Conservation (phyloP, 1,139 yeast species). For the Zygosaccharomyces sapae region DNA sequence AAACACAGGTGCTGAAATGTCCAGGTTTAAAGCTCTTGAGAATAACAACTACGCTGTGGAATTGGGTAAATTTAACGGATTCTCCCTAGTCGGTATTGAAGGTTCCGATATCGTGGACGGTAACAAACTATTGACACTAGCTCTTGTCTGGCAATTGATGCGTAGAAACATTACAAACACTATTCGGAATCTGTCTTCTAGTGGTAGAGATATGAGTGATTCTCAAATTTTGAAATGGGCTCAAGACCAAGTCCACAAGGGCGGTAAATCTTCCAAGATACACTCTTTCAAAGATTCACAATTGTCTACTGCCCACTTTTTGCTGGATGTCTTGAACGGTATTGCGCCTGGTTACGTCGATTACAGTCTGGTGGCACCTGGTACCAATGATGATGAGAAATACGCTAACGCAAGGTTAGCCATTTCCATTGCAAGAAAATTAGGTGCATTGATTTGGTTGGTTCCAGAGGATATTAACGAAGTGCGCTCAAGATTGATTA, state of each 20-base stretch:
- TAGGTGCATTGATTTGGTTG: slow-evolving; percentile 96
- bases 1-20: slow-evolving; percentile 61
- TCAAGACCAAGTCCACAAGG: slow-evolving; percentile 73
- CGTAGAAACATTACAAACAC: slow-evolving; percentile 89
- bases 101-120: slow-evolving; percentile 98
- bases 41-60: slow-evolving; percentile 96
- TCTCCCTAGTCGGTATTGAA: slow-evolving; percentile 94
- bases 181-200: slow-evolving; percentile 63
- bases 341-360: slow-evolving; percentile 97
- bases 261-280: slow-evolving; percentile 66
- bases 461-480: slow-evolving; percentile 98
- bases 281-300: slow-evolving; percentile 84
- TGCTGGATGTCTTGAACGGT: slow-evolving; percentile 87
- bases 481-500: slow-evolving; percentile 86
- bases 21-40: slow-evolving; percentile 92
- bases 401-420: slow-evolving; percentile 96
- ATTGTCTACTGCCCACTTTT: slow-evolving; percentile 70
- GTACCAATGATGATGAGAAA: slow-evolving; percentile 73
- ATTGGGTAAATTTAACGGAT: slow-evolving; percentile 85
- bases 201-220: slow-evolving; percentile 74
- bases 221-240: slow-evolving; percentile 92
- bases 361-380: slow-evolving; percentile 81
- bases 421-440: slow-evolving; percentile 94
- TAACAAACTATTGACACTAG: slow-evolving; percentile 80
- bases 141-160: slow-evolving; percentile 99